Percentiles rank a stretch among this genome's conserved stretches.
phyloP scores from a whole-genome alignment of 78 protist species.

The Cavenderia fasciculata region DNA sequence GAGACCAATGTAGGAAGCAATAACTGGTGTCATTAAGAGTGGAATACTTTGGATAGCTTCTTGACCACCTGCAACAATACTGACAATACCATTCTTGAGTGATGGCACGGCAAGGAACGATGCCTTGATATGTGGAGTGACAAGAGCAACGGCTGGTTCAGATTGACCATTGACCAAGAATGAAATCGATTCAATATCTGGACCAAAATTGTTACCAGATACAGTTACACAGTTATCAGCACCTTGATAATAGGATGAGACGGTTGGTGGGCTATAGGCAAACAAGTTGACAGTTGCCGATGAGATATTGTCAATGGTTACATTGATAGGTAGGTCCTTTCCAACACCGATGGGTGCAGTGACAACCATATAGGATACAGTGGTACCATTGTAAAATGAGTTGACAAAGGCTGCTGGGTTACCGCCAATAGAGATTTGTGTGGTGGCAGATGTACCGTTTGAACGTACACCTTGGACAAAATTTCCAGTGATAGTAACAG shows the following conservation, averaged over 20 bases:
- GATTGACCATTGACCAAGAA: no score
- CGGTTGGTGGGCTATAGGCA: neutral
- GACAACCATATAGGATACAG: no score
- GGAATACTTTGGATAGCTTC: neutral
- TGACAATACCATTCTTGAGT: neutral
- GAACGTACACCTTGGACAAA: neutral
- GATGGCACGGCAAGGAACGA: no score
- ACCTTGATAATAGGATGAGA: neutral
- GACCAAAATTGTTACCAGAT: neutral
- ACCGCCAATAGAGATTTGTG: no score
- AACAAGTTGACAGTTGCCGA: neutral
- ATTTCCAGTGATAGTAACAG: neutral
- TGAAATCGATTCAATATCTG: no score
- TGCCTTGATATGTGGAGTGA: no score
- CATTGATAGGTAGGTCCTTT: neutral
- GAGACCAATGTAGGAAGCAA: neutral
- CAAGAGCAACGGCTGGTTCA: no score
- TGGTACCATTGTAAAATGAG: no score
- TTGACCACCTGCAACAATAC: neutral
- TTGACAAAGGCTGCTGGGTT: no score
- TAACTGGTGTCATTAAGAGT: slow-evolving; percentile 2
- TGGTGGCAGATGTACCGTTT: no score
- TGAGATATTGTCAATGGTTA: neutral
- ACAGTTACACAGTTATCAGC: no score
- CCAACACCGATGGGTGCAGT: neutral